Percentiles rank a stretch among this genome's conserved stretches.
Conservation (phyloP, 495 filamentous ascomycete genomes). For the Corynascus novoguineensis region DNA sequence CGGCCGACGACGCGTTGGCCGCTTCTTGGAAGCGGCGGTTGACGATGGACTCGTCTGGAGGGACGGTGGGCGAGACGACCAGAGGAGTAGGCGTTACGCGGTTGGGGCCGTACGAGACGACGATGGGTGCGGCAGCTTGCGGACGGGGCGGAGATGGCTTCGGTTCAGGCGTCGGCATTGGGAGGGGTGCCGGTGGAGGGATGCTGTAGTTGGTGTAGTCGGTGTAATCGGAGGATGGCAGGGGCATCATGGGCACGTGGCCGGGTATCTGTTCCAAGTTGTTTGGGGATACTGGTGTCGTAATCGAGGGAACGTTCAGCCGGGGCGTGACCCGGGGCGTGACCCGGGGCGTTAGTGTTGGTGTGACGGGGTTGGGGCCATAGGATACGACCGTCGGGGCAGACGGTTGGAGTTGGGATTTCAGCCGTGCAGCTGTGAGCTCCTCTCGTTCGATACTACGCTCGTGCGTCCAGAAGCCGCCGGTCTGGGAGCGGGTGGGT, state of each 20-base stretch:
- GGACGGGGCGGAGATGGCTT: slow-evolving; percentile 18
- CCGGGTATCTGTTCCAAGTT: slow-evolving; percentile 14
- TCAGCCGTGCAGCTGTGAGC: slow-evolving; percentile 28
- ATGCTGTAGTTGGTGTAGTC: slow-evolving; percentile 18
- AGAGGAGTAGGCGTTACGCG: slow-evolving; percentile 29
- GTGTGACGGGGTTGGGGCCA: slow-evolving; percentile 33
- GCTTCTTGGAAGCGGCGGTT: slow-evolving; percentile 14
- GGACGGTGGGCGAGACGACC: slow-evolving; percentile 26
- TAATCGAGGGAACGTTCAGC: slow-evolving; percentile 15
- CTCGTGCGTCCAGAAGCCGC: slow-evolving; percentile 13
- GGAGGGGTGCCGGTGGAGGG: slow-evolving; percentile 5
- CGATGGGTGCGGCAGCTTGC: slow-evolving; percentile 11
- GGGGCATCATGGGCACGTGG: slow-evolving; percentile 16
- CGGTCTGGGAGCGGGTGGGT: slow-evolving; percentile 7
- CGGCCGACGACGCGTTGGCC: neutral
- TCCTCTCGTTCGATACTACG: slow-evolving; percentile 29
- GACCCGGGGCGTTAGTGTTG: slow-evolving; percentile 26
- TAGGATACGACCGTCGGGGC: slow-evolving; percentile 26
- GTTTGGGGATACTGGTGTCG: slow-evolving; percentile 18
- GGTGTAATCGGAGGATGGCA: slow-evolving; percentile 16
- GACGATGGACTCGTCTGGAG: slow-evolving; percentile 26
- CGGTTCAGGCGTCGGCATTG: slow-evolving; percentile 1
- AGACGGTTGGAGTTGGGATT: slow-evolving; percentile 20
- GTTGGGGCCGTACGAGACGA: slow-evolving; percentile 34
- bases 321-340: slow-evolving; percentile 22